A percentile compares a stretch with the other conserved stretches of the same genome.
Evolutionary conservation across 176 grass and related monocot genomes (phyloP).

Genomic region (Panicum miliaceum): DNA sequence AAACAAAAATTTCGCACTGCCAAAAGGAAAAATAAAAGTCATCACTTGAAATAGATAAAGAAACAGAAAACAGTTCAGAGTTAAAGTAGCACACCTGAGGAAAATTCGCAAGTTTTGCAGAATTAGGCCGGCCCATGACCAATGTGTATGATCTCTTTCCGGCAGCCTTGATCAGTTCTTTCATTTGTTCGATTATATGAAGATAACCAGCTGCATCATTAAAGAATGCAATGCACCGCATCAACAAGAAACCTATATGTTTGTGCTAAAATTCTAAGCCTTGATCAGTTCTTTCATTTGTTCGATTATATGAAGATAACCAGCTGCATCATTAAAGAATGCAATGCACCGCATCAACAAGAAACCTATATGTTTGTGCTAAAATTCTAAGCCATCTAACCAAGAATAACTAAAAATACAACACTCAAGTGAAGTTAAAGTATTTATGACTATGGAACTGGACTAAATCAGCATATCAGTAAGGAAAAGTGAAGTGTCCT

Average conservation of each 20-base stretch:
- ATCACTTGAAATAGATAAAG: constrained; percentile 11
- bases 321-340: constrained; percentile 59
- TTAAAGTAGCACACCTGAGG: constrained; percentile 70
- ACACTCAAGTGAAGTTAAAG: not conserved
- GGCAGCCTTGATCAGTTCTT: constrained; percentile 77
- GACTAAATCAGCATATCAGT: not conserved
- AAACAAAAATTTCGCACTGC: constrained; percentile 94
- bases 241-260: constrained; percentile 31
- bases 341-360: constrained; percentile 33
- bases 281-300: constrained; percentile 95
- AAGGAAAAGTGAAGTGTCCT: not conserved
- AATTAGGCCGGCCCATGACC: constrained; percentile 89
- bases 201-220: constrained; percentile 86
- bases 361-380: constrained; percentile 14
- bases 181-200: constrained; percentile 91
- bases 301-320: constrained; percentile 92
- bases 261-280: constrained; percentile 28
- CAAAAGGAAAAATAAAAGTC: constrained; percentile 15
- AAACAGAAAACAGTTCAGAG: not conserved
- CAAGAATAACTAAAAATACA: not conserved
- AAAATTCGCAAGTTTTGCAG: constrained; percentile 96
- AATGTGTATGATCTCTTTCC: constrained; percentile 97
- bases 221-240: constrained; percentile 30
- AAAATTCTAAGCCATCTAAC: not conserved
- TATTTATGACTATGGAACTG: constrained; percentile 10